Conservation (phyloP, 225 moss, liverwort and hornwort species). For the Takakia lepidozioides region DNA sequence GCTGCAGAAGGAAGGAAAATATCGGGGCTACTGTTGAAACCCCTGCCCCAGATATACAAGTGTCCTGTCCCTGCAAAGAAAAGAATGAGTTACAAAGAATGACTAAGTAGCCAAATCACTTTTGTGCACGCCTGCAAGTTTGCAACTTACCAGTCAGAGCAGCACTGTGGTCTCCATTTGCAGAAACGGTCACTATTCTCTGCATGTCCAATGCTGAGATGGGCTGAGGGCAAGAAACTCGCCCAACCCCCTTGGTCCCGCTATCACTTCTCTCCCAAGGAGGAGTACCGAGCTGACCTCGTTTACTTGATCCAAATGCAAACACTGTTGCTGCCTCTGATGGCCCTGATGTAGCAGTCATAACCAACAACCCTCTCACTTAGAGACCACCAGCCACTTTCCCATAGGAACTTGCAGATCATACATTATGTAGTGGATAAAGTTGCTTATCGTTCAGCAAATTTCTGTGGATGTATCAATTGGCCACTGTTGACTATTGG, state of each 20-base stretch:
- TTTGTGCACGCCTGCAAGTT: too few species aligned
- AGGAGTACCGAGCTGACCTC: slow-evolving; percentile 75
- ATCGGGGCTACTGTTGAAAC: slow-evolving; percentile 53
- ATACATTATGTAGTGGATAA: neutral
- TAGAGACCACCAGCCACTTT: too few species aligned
- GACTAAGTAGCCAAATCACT: neutral
- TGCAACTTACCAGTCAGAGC: slow-evolving; percentile 70
- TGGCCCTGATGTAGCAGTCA: slow-evolving; percentile 37
- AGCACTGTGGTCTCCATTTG: slow-evolving; percentile 86
- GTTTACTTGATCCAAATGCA: slow-evolving; percentile 77
- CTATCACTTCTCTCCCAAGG: neutral
- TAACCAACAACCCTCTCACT: neutral
- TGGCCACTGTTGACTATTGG: too few species aligned
- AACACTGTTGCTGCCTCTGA: slow-evolving; percentile 30
- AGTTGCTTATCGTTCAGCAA: neutral
- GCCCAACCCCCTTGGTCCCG: slow-evolving; percentile 18
- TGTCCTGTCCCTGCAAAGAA: slow-evolving; percentile 40
- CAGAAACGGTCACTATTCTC: slow-evolving; percentile 34
- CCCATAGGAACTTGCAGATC: too few species aligned
- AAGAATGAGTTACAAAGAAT: neutral
- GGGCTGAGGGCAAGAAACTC: slow-evolving; percentile 39
- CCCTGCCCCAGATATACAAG: slow-evolving; percentile 78
- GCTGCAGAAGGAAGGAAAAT: slow-evolving; percentile 30
- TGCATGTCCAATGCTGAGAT: slow-evolving; percentile 22
- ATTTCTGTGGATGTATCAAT: neutral